Conservation (phyloP, 768 basidiomycete species). For the Fomitopsis serialis region DNA sequence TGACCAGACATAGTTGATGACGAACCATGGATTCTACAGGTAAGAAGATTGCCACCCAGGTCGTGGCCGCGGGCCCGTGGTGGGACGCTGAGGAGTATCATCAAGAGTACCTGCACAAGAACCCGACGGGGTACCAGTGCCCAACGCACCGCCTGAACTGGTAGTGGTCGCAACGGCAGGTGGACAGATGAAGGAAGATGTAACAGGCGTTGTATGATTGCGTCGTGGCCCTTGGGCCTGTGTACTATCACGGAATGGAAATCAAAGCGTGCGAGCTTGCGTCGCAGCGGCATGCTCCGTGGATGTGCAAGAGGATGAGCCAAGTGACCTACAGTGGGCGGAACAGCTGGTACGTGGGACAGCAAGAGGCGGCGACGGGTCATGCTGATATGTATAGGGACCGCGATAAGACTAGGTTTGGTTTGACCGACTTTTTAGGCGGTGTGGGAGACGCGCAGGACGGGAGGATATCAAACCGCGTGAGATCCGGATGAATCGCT, state of each 20-base stretch:
- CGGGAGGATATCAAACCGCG: too few relatives aligned
- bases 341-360: too few relatives aligned
- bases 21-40: conserved; percentile 22
- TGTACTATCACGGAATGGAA: background rate
- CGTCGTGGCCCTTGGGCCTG: background rate
- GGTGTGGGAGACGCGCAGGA: too few relatives aligned
- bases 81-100: conserved; percentile 82
- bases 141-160: conserved; percentile 84
- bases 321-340: too few relatives aligned
- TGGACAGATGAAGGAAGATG: background rate
- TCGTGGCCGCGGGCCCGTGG: conserved; percentile 68
- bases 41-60: conserved; percentile 73
- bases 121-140: conserved; percentile 88
- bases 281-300: too few relatives aligned
- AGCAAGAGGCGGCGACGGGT: too few relatives aligned
- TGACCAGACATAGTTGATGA: background rate
- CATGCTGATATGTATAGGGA: too few relatives aligned
- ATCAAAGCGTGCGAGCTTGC: too few relatives aligned
- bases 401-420: too few relatives aligned
- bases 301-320: too few relatives aligned
- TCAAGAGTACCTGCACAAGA: conserved; percentile 77
- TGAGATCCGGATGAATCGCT: too few relatives aligned
- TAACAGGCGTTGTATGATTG: background rate
- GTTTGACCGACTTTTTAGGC: too few relatives aligned
- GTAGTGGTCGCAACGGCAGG: conserved; percentile 32